phyloP scores from a whole-genome alignment of 2,329 filamentous ascomycete species.

The Cladophialophora carrionii region DNA sequence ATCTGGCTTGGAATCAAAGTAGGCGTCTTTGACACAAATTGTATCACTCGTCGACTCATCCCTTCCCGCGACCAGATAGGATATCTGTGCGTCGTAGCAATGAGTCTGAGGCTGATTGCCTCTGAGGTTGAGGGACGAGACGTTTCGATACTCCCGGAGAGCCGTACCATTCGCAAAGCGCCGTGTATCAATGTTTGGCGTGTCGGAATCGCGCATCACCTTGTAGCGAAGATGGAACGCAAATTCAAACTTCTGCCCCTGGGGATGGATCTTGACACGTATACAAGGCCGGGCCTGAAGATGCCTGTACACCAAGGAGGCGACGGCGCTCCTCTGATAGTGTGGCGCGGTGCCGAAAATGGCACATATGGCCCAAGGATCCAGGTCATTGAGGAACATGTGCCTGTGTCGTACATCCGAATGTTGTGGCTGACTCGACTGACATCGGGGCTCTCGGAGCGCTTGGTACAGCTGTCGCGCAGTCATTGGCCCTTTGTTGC shows the following conservation, averaged over 20 bases:
- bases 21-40: neutral
- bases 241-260: slow-evolving; percentile 5
- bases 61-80: neutral
- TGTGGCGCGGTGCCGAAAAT: slow-evolving; percentile 15
- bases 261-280: neutral
- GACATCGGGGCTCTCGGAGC: neutral
- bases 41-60: neutral
- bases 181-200: neutral
- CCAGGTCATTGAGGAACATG: slow-evolving; percentile 20
- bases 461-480: neutral
- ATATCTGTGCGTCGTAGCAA: slow-evolving; percentile 12
- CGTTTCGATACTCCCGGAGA: slow-evolving; percentile 1
- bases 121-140: slow-evolving; percentile 6
- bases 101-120: neutral
- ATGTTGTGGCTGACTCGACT: neutral
- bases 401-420: slow-evolving; percentile 8
- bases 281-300: slow-evolving; percentile 1
- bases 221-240: slow-evolving; percentile 7
- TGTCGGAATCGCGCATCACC: neutral
- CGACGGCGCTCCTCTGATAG: slow-evolving; percentile 10
- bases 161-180: neutral
- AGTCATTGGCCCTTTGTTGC: neutral
- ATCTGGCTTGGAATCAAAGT: neutral
- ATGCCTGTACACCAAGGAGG: slow-evolving; percentile 6
- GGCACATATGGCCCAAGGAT: slow-evolving; percentile 14